Base-by-base conservation (phyloP, 495 filamentous ascomycete species). In the Saxophila tyrrhenica region DNA sequence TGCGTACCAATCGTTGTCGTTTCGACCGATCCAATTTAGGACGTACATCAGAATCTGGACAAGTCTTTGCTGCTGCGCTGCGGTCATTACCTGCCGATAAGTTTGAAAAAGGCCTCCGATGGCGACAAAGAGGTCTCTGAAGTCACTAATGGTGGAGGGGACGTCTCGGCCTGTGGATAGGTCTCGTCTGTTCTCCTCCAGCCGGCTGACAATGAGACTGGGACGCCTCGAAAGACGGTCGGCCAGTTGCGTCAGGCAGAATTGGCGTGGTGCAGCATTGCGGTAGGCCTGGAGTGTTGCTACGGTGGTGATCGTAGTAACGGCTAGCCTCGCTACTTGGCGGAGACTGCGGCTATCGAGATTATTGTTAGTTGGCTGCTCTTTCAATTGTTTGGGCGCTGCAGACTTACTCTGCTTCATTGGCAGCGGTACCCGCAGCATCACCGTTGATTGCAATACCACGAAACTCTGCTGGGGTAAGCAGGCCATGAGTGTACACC, bases 1-100 rank as follows among this genome's bases (percentile, higher is more conserved):
- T 15, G 21, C 39, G 32, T 56, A 56, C n/a, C 42, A 22, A 47
- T 60, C 57, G n/a, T 21, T 11, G 35, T 60, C 49, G 25, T 43
- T 11, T 2, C 19, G 7, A 23, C 55, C 9, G 19, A 56, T 51
- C 24, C 17, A 39, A 1, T 39, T 21, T 2, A 60, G 32, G 10
- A 55, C 50, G 8, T 20, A 10, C 17, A 60, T 25, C 15, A 60
- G 48, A 2, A 52, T 38, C 7, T 39, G 21, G 25, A 48, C 52
- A 11, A 60, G 44, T 5, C 13, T 10, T 1, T 11, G 1, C 10
- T 38, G 8, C 8, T 48, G n/a, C n/a, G 15, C 48, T 8, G 20
- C 19, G 3, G 19, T 35, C 32, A 60, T 22, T 0, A 23, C 20
- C 1, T 5, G 16, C 16, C 42, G 29, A 23, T 60, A 56, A 2